These are phyloP conservation scores for Oryza glaberrima DNA, from an alignment of 176 grass and related monocot genomes.

Conservation along the genomic window DNA sequence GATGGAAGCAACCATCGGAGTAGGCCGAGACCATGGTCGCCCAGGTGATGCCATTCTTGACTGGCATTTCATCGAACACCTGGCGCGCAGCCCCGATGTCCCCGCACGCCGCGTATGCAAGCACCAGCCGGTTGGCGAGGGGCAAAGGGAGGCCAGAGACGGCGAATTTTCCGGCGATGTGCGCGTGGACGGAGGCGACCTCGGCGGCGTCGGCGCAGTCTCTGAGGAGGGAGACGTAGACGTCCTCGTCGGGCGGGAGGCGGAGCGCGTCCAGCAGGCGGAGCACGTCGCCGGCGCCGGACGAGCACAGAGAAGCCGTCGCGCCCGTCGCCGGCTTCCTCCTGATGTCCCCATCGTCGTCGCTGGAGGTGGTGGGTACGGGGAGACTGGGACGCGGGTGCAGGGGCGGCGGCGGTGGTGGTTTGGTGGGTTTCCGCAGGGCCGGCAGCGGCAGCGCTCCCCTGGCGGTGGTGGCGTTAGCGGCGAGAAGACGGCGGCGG, in stretches of 20 bases:
- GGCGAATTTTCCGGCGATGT: conserved; percentile 4
- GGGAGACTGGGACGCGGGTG: conserved; percentile 46
- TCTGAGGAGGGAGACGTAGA: conserved; percentile 75
- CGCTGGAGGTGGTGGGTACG: conserved; percentile 20
- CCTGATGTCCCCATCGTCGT: background rate
- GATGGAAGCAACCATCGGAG: conserved; percentile 35
- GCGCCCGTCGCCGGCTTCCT: background rate
- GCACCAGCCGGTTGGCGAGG: conserved; percentile 69
- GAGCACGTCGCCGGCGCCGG: conserved; percentile 59
- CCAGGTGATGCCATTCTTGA: conserved; percentile 59
- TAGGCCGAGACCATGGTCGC: conserved; percentile 52
- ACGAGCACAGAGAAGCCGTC: background rate
- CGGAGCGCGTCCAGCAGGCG: conserved; percentile 63
- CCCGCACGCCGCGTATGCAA: conserved; percentile 46
- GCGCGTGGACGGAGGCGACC: conserved; percentile 55
- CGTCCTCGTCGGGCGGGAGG: conserved; percentile 66
- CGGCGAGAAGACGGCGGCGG: background rate
- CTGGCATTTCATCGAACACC: conserved; percentile 67
- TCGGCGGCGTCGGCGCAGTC: conserved; percentile 60
- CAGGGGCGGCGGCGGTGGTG: conserved; percentile 18
- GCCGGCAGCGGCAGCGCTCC: background rate
- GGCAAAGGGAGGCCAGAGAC: background rate
- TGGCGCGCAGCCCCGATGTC: conserved; percentile 21
- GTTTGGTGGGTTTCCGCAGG: conserved; percentile 39
- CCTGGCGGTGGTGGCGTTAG: background rate